Evolutionary conservation across 306 rosid species (phyloP), one percentile per base, ranked within the genome.

Genomic region (Glycine latifolia): DNA sequence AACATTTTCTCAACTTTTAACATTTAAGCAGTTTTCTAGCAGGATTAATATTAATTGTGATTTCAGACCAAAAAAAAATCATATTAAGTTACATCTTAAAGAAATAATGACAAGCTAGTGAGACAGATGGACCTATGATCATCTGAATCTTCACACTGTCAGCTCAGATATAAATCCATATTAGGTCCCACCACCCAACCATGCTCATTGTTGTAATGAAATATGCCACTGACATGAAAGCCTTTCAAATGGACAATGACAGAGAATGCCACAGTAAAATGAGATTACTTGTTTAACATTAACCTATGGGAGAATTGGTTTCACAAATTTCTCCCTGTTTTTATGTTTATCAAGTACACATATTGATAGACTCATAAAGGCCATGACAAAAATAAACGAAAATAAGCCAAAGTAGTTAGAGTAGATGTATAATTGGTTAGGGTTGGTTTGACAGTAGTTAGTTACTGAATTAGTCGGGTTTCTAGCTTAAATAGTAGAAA

Each of bases 291-390:
- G 33, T 67, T 20, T 20, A 39, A 26, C 73, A 73, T 7, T 58
- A 73, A 7, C 56, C 66, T 47, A 20, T 7, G 3, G 11, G 53
- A 55, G 67, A 14, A 73, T 3, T 9, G n/a, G 39, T 6, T 41
- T 77, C 79, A 37, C 47, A 70, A 56, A 68, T 47, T 53, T 35
- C 54, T 52, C 76, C 76, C 20, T 41, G 44, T 47, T 59, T 81
- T 81, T 53, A 73, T 78, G 54, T 55, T 71, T 37, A 76, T 71
- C 77, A 60, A 48, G 77, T 43, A 26, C 46, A 53, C 5, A 53
- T 54, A 15, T 55, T 13, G 17, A 63, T 10, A 11, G 44, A 12
- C 4, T 33, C 7, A 0, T 31, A 3, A 60, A 2, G 67, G 43
- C 47, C 44, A 14, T 14, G 31, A 3, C 14, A 3, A 37, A 11